Evolutionary conservation across 2,329 filamentous ascomycete species (phyloP).

Genomic region (Hypoxylon sp.): DNA sequence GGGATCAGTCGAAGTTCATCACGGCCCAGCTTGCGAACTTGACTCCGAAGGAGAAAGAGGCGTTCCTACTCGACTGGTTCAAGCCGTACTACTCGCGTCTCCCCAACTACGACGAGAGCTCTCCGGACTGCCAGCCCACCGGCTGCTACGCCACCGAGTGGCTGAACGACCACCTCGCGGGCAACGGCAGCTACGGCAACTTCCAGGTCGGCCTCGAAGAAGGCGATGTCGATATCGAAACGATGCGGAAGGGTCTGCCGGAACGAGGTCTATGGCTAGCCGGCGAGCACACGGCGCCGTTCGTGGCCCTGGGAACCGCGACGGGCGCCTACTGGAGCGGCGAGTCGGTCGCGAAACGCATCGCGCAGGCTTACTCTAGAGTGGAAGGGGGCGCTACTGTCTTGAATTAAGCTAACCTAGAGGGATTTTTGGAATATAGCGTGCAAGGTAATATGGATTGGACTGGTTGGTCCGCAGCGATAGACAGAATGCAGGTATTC

Average conservation of each 20-base stretch:
- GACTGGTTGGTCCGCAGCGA: neutral
- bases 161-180: slow-evolving; percentile 82
- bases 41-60: slow-evolving; percentile 59
- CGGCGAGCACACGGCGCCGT: slow-evolving; percentile 90
- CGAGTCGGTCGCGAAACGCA: slow-evolving; percentile 77
- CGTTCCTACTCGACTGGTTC: slow-evolving; percentile 74
- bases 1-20: slow-evolving; percentile 68
- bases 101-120: slow-evolving; percentile 70
- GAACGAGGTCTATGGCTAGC: slow-evolving; percentile 83
- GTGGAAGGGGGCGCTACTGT: slow-evolving; percentile 32
- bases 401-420: slow-evolving; percentile 25
- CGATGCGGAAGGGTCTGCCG: slow-evolving; percentile 71
- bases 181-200: slow-evolving; percentile 85
- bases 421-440: neutral
- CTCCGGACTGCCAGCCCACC: slow-evolving; percentile 70
- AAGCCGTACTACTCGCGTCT: slow-evolving; percentile 81
- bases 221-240: slow-evolving; percentile 78
- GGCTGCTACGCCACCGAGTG: slow-evolving; percentile 79
- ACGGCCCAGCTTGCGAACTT: slow-evolving; percentile 59
- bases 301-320: slow-evolving; percentile 87
- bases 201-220: slow-evolving; percentile 80
- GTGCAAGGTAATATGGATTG: neutral
- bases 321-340: slow-evolving; percentile 95
- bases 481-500: no score
- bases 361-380: slow-evolving; percentile 66